Percentiles rank a stretch among this genome's conserved stretches.
Evolutionary conservation across 1,139 yeast species (phyloP).

Genomic region (Hyphopichia khmerensis): DNA sequence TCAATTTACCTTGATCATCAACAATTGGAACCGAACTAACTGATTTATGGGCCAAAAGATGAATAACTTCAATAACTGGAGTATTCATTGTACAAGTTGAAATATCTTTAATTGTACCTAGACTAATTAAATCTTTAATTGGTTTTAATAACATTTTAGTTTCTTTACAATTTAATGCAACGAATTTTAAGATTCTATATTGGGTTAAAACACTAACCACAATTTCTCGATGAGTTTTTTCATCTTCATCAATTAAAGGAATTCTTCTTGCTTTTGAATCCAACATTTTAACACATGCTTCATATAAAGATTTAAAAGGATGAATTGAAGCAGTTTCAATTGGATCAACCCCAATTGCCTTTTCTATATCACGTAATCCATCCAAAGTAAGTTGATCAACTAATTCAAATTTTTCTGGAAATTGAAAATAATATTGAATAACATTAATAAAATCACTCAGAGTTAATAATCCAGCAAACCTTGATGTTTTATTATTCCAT

Average conservation of each 20-base stretch:
- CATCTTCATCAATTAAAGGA: constrained; percentile 92
- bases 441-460: constrained; percentile 93
- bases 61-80: constrained; percentile 93
- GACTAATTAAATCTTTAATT: constrained; percentile 59
- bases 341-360: constrained; percentile 83
- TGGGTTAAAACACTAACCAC: constrained; percentile 95
- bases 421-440: constrained; percentile 89
- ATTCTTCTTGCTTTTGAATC: constrained; percentile 89
- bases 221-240: constrained; percentile 87
- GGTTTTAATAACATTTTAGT: constrained; percentile 83
- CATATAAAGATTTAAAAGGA: constrained; percentile 87
- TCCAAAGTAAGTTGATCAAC: constrained; percentile 85
- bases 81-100: constrained; percentile 87
- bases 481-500: constrained; percentile 87
- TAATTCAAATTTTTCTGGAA: constrained; percentile 85
- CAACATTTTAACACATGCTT: constrained; percentile 92
- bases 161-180: constrained; percentile 93
- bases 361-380: constrained; percentile 83
- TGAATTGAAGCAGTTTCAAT: constrained; percentile 87
- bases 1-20: constrained; percentile 69
- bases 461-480: constrained; percentile 92
- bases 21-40: constrained; percentile 93
- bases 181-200: constrained; percentile 92
- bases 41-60: constrained; percentile 70
- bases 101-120: constrained; percentile 60